These are phyloP conservation scores for Haplosporangium sp. DNA, from an alignment of 371 early-diverging fungal genomes.

Conservation along the genomic window DNA sequence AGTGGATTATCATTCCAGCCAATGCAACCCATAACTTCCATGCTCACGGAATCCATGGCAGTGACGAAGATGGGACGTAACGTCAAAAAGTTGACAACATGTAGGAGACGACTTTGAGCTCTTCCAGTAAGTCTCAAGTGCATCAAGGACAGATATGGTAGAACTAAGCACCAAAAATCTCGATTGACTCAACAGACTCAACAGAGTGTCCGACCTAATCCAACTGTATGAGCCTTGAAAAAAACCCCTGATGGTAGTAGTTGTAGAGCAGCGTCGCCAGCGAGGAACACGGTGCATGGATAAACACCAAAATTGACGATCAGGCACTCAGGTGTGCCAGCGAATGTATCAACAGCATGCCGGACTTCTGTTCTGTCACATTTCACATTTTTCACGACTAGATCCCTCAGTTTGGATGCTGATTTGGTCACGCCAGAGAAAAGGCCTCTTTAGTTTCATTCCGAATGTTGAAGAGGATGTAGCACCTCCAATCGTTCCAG, in stretches of 20 bases:
- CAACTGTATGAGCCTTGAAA: slow-evolving; percentile 5
- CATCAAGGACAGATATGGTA: slow-evolving; percentile 10
- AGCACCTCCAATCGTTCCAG: too few relatives aligned
- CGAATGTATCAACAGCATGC: background rate
- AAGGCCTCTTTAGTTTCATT: background rate
- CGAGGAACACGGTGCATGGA: background rate
- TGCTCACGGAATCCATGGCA: background rate
- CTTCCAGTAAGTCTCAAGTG: slow-evolving; percentile 7
- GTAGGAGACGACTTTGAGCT: background rate
- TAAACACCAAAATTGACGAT: background rate
- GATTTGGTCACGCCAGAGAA: background rate
- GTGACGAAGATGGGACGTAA: slow-evolving; percentile 5
- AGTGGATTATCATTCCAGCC: background rate
- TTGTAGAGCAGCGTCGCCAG: background rate
- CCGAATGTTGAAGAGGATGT: slow-evolving; percentile 4
- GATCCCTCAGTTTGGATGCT: background rate
- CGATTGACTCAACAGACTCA: background rate
- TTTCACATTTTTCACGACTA: slow-evolving; percentile 3
- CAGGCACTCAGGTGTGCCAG: slow-evolving; percentile 7
- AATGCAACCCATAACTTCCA: background rate
- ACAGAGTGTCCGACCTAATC: background rate
- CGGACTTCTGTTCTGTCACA: background rate
- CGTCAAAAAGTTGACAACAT: background rate
- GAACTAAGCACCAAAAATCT: background rate
- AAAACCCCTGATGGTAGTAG: background rate